Conservation (phyloP, 345 rosid species). For the Lumnitzera racemosa region DNA sequence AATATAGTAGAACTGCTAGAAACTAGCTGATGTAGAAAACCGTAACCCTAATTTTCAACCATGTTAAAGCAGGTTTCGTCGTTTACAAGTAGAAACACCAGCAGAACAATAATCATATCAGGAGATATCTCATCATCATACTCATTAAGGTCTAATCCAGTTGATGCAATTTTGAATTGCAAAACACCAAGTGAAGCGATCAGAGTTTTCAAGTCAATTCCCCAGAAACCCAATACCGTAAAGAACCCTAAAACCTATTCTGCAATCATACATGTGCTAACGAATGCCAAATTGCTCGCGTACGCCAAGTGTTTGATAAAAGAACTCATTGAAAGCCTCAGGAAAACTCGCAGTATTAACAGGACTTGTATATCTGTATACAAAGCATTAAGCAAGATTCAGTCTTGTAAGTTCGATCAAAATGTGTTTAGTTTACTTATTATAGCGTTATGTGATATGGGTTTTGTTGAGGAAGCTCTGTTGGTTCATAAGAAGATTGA, state of each 20-base stretch:
- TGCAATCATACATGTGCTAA: conserved; percentile 21
- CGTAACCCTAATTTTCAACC: background rate
- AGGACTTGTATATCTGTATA: conserved; percentile 24
- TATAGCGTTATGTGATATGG: conserved; percentile 45
- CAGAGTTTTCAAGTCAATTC: conserved; percentile 22
- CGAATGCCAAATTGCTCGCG: conserved; percentile 24
- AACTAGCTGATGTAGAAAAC: conserved; percentile 4
- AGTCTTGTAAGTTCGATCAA: conserved; percentile 20
- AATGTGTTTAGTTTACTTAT: conserved; percentile 47
- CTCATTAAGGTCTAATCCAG: conserved; percentile 18
- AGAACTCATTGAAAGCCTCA: conserved; percentile 35
- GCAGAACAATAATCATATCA: too few relatives aligned
- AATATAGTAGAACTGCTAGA: background rate
- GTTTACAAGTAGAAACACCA: too few relatives aligned
- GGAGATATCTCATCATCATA: background rate
- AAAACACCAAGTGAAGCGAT: conserved; percentile 36
- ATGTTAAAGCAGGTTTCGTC: too few relatives aligned
- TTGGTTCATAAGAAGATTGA: conserved; percentile 39
- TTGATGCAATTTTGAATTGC: conserved; percentile 31
- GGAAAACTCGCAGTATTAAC: conserved; percentile 18
- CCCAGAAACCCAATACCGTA: conserved; percentile 15
- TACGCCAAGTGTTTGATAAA: conserved; percentile 64
- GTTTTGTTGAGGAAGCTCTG: conserved; percentile 50
- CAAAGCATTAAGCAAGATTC: conserved; percentile 28
- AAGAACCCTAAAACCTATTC: conserved; percentile 30